Percentiles rank a stretch among this genome's conserved stretches.
Conservation (phyloP, 805 yeast genomes). For the Starmerella roubikii region DNA sequence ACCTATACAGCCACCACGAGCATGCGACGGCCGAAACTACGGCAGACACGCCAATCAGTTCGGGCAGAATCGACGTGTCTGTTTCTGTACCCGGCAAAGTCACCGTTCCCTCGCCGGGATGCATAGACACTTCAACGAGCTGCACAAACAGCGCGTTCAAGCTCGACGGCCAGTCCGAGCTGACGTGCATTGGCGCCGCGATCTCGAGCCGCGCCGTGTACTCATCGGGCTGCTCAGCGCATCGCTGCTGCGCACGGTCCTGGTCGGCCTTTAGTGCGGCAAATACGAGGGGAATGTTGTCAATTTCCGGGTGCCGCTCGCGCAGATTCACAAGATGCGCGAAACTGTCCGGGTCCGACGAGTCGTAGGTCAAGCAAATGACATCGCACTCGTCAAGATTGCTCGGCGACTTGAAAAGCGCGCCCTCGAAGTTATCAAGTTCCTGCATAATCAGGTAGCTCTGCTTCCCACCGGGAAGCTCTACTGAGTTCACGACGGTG, state of each 20-base stretch:
- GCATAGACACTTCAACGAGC: constrained; percentile 73
- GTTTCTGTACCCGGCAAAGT: constrained; percentile 40
- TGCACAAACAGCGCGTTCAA: constrained; percentile 73
- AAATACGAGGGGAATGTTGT: constrained; percentile 65
- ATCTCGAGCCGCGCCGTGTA: constrained; percentile 53
- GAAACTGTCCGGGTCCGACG: constrained; percentile 91
- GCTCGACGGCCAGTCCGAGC: constrained; percentile 81
- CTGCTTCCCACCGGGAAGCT: constrained; percentile 87
- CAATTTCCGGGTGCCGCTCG: constrained; percentile 40
- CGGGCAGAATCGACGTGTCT: constrained; percentile 28
- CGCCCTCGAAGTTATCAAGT: constrained; percentile 73
- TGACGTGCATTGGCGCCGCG: constrained; percentile 78
- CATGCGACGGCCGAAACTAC: constrained; percentile 38
- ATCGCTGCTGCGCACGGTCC: constrained; percentile 88
- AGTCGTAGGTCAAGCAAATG: constrained; percentile 77
- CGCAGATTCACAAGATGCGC: constrained; percentile 65
- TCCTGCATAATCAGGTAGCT: constrained; percentile 86
- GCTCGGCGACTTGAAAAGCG: constrained; percentile 54
- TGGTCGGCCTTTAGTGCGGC: constrained; percentile 92
- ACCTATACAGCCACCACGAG: constrained; percentile 3
- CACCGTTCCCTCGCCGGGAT: constrained; percentile 61
- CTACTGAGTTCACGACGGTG: constrained; percentile 83
- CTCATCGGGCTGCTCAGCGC: constrained; percentile 74
- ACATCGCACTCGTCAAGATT: constrained; percentile 81
- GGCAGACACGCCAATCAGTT: constrained; percentile 32